Base-by-base conservation (phyloP, 352 stramenopile species). In the Globisporangium heterothallicum region DNA sequence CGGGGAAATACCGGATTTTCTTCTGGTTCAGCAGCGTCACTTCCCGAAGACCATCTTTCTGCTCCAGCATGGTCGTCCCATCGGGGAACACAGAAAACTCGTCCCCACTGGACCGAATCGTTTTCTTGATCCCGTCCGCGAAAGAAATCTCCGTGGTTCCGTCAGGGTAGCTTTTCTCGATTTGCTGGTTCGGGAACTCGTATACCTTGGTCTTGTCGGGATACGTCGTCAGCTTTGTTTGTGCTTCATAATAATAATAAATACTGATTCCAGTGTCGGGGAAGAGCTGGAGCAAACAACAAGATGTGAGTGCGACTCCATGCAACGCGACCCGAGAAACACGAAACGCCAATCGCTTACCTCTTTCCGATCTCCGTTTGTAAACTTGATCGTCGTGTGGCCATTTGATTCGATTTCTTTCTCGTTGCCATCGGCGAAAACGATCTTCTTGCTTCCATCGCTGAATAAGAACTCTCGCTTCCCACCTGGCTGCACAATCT, bases 291-390 rank as follows among this genome's bases (percentile, higher is more conserved):
- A 51, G 48, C 12, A 53, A 59, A 22, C 8, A 24, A 38, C 30
- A 45, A 14, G 35, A 43, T 12, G 16, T 62, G 48, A 45, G 32
- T 41, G 7, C 36, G 18, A 42, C 14, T 30, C 32, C 38, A 46
- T 42, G n/a, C 24, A 25, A 26, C 19, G 6, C 32, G 14, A 43
- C 53, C 21, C 22, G 12, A 7, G 10, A 19, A 48, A 29, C 43
- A 24, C 22, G 25, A 18, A 9, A 49, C 10, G 29, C 24, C 41
- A 49, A 21, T 1, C 5, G 22, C 56, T 25, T 29, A 85, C 73
- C 78, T 96, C 87, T 75, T 98, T 97, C 32, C 96, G 72, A 67
- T 99, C 96, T 22, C 96, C 96, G 59, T 99, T 99, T 4, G 72
- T 81, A 62, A 98, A 98, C 8, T 76, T 78, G 41, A 98, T 94